Base-by-base conservation (phyloP, 2,329 filamentous ascomycete species). In the Aspergillus sp. region DNA sequence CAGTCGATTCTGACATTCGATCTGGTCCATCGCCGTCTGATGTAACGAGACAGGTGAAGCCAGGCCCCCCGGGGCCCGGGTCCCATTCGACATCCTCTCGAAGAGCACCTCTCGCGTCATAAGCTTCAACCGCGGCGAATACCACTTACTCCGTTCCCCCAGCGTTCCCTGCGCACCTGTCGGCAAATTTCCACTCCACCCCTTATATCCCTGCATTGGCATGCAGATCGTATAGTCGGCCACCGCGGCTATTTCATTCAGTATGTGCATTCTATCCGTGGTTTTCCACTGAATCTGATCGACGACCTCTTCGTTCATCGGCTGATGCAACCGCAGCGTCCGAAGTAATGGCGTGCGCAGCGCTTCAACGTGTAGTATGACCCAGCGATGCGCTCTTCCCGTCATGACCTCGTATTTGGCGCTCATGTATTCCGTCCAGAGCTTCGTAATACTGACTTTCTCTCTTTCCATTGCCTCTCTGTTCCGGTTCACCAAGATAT, bases 141-240 rank as follows among this genome's bases (percentile, higher is more conserved):
- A 57, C 29, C 52, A 42, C 9, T 55, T 54, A 24, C 22, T 12
- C 7, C 52, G 20, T 24, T 47, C 18, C 10, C n/a, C 6, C 16
- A 47, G 5, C 6, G 18, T 22, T 16, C 45, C 22, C 20, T 14
- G 45, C 2, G 6, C 18, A 3, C 14, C 2, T 16, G 16, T 32
- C 9, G 20, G 12, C 16, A 51, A 26, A 14, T 32, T 10, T 7
- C 49, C 47, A 32, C 45, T 46, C 52, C 63, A 59, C 10, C 65
- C 67, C 18, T 63, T 62, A 36, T 71, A 71, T 4, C 66, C 69
- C 9, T 68, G 26, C 67, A 71, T 70, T 0, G 66, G 63, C 2
- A 71, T 63, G 55, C 64, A 57, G 22, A 71, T 70, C 2, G 52
- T 59, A 20, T 59, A 66, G 49, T 71, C 69, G 0, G 69, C 69